Conservation (phyloP, 768 basidiomycete species). For the Suillus americanus region DNA sequence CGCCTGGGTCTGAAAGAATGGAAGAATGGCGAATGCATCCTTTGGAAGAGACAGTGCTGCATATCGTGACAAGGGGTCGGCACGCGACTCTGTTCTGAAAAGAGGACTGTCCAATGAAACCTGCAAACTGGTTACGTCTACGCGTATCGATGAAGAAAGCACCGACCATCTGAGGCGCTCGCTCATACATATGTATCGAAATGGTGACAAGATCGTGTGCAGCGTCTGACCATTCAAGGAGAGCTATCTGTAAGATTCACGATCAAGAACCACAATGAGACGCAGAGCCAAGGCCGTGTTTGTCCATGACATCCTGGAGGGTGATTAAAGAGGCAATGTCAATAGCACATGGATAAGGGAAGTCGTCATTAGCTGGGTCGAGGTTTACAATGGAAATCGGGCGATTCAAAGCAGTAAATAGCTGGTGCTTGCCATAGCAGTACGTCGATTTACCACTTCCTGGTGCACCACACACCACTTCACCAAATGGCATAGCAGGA, state of each 20-base stretch:
- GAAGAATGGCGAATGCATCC: constrained; percentile 88
- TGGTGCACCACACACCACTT: constrained; percentile 83
- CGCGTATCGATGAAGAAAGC: neutral
- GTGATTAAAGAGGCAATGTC: constrained; percentile 85
- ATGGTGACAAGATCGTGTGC: constrained; percentile 86
- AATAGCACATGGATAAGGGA: constrained; percentile 90
- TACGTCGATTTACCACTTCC: constrained; percentile 90
- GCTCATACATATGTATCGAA: constrained; percentile 96
- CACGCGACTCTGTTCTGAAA: constrained; percentile 67
- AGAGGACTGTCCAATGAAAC: constrained; percentile 63
- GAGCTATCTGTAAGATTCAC: constrained; percentile 68
- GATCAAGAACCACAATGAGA: constrained; percentile 10
- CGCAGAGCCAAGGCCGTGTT: constrained; percentile 64
- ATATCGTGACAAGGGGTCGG: constrained; percentile 85
- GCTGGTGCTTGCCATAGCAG: constrained; percentile 84
- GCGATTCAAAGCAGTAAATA: constrained; percentile 82
- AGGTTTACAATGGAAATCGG: constrained; percentile 92
- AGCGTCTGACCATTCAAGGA: constrained; percentile 89
- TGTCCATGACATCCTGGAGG: constrained; percentile 82
- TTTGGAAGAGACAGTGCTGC: constrained; percentile 85
- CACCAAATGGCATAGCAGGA: constrained; percentile 76
- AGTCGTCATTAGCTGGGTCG: constrained; percentile 89
- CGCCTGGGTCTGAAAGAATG: constrained; percentile 82
- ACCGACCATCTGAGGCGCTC: constrained; percentile 82
- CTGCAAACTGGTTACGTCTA: constrained; percentile 33